Evolutionary conservation across 192 early-diverging fungal species (phyloP).

Genomic region (Rhizoclosmatium globosum): DNA sequence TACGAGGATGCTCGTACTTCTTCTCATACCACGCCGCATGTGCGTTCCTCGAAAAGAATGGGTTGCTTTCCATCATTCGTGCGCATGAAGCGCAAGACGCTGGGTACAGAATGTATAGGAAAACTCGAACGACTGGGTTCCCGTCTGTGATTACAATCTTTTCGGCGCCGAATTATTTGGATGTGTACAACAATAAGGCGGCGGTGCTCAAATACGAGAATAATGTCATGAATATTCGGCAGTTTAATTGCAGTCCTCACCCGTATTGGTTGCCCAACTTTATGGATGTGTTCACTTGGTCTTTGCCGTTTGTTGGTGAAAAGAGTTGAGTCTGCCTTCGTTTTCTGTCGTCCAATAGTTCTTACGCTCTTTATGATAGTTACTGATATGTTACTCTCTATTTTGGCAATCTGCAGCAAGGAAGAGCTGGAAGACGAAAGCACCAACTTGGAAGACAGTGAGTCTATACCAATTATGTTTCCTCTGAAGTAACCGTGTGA

Average conservation of each 20-base stretch:
- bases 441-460: slow-evolving; percentile 15
- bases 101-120: slow-evolving; percentile 96
- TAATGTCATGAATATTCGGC: slow-evolving; percentile 99
- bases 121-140: slow-evolving; percentile 91
- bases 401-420: slow-evolving; percentile 94
- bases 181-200: slow-evolving; percentile 99
- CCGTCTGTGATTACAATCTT: slow-evolving; percentile 98
- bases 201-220: slow-evolving; percentile 98
- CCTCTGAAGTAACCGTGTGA: background rate
- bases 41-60: slow-evolving; percentile 93
- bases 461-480: background rate
- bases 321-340: slow-evolving; percentile 71
- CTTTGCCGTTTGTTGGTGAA: slow-evolving; percentile 96
- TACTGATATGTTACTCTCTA: slow-evolving; percentile 95
- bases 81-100: slow-evolving; percentile 99
- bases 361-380: slow-evolving; percentile 59
- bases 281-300: slow-evolving; percentile 99
- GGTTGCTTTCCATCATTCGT: slow-evolving; percentile 92
- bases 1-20: slow-evolving; percentile 95
- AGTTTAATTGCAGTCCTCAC: slow-evolving; percentile 93
- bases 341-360: background rate
- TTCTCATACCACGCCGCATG: slow-evolving; percentile 89
- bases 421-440: slow-evolving; percentile 84
- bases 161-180: slow-evolving; percentile 97
- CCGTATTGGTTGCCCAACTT: slow-evolving; percentile 99